Evolutionary conservation across 1,284 basidiomycete species (phyloP), one percentile per base, ranked within the genome.

Genomic region (Fomitopsis palustris): DNA sequence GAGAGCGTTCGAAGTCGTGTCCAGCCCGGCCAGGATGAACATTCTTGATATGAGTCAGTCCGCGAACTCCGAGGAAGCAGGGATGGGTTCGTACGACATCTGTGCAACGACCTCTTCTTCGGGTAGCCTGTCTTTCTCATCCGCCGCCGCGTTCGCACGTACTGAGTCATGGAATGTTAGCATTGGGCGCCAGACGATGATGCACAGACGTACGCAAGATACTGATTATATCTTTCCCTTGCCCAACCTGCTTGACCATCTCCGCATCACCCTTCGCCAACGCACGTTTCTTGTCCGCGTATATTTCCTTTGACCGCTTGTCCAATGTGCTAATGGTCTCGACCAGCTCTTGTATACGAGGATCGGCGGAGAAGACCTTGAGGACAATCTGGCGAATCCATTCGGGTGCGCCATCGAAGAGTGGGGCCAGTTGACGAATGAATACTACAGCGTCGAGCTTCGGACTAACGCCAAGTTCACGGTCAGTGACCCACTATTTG

Each of bases 331-430:
- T 66, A 4, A 61, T 60, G 25, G 67, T 58, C 12, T 33, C 3
- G 25, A 55, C 57, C 1, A 70, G 21, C 10, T 61, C 41, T 45
- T 63, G 60, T 21, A 68, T 31, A 7, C 42, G 31, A 23, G 52
- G 19, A 16, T 21, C 52, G 60, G 61, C 72, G 2, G 77, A 78
- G 19, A 76, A 38, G 25, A 68, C 49, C 21, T 73, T 62, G 0
- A 77, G 64, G 2, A 77, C 27, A 31, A 68, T 70, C 31, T 72
- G 68, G 23, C 75, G 72, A 45, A 81, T 71, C 6, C 57, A 58
- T 1, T 72, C 62, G 1, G 76, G 59, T 6, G 74, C 74, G 8
- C 77, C 62, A 21, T 72, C 33, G 14, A 2, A 16, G 14, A 19
- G 10, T 2, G 27, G 33, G 12, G 19, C 4, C n/a, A 53, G 17